Percentiles rank a stretch among this genome's conserved stretches.
These are phyloP conservation scores for Ormosia emarginata DNA, from an alignment of 306 rosid genomes.

Conservation along the genomic window DNA sequence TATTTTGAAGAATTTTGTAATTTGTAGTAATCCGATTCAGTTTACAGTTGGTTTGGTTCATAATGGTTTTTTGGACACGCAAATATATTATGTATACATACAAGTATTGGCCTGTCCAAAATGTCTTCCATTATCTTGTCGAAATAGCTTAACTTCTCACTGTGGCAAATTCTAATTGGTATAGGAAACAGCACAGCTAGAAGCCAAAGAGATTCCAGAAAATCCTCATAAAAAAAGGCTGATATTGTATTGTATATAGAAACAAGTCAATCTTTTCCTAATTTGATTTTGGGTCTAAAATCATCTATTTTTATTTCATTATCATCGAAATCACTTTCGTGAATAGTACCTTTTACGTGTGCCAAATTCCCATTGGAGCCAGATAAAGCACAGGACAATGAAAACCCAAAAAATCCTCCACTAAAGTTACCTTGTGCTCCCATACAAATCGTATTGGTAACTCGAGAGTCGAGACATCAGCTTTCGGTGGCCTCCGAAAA, in stretches of 20 bases:
- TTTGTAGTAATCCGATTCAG: too few species aligned
- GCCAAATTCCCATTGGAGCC: background rate
- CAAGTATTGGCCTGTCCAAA: too few species aligned
- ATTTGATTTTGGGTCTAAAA: background rate
- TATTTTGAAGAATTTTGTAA: too few species aligned
- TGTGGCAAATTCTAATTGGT: too few species aligned
- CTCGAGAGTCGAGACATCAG: constrained; percentile 27
- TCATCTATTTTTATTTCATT: background rate
- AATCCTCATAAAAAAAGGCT: too few species aligned
- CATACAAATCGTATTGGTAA: background rate
- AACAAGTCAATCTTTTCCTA: background rate
- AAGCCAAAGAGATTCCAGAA: too few species aligned
- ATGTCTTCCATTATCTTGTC: too few species aligned
- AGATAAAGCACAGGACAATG: background rate
- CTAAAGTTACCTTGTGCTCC: background rate
- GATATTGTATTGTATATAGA: background rate
- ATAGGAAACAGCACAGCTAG: too few species aligned
- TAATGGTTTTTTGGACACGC: too few species aligned
- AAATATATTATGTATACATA: too few species aligned
- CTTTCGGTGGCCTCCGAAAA: constrained; percentile 74
- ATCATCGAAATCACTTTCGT: background rate
- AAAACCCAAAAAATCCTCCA: constrained; percentile 1
- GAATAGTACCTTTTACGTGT: background rate
- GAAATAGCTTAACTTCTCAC: too few species aligned
- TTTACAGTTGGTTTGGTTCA: too few species aligned